These are phyloP conservation scores for Zancudomyces culisetae DNA, from an alignment of 371 early-diverging fungal genomes.

Conservation along the genomic window DNA sequence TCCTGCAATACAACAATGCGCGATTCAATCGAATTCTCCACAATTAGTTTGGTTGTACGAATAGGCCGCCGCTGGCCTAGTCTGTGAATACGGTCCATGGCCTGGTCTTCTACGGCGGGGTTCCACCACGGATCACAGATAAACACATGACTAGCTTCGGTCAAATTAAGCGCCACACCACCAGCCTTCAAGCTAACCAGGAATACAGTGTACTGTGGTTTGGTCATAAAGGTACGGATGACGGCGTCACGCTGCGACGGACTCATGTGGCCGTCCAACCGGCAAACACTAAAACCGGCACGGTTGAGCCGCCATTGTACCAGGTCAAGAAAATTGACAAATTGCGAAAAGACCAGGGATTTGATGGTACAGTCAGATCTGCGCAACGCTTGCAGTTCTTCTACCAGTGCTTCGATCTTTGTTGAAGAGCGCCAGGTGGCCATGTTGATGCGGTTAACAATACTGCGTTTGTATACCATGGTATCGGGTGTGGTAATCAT, in stretches of 20 bases:
- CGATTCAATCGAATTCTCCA: constrained; percentile 89
- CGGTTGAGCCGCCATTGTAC: constrained; percentile 86
- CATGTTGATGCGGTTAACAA: constrained; percentile 84
- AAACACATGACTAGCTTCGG: constrained; percentile 84
- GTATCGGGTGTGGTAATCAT: constrained; percentile 20
- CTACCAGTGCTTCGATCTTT: constrained; percentile 82
- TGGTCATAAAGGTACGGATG: constrained; percentile 55
- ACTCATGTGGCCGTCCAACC: constrained; percentile 87
- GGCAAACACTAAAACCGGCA: constrained; percentile 79
- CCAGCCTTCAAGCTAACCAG: constrained; percentile 86
- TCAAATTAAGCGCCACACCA: constrained; percentile 88
- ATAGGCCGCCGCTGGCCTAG: constrained; percentile 81
- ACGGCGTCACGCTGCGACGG: constrained; percentile 63
- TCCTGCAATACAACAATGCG: constrained; percentile 86
- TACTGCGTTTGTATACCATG: constrained; percentile 37
- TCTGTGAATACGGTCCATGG: constrained; percentile 82
- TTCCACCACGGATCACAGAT: constrained; percentile 91
- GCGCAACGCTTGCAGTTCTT: constrained; percentile 63
- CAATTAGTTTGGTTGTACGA: constrained; percentile 67
- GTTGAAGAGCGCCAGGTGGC: constrained; percentile 63
- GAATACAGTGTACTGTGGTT: constrained; percentile 70
- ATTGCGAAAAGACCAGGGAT: constrained; percentile 75
- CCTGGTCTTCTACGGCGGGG: constrained; percentile 52
- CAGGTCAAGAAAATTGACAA: constrained; percentile 81
- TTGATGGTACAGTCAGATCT: constrained; percentile 64